Evolutionary conservation across 768 basidiomycete genomes (phyloP), one percentile per base, ranked within the genome.

Genomic region (Pleurotus ostreatus): DNA sequence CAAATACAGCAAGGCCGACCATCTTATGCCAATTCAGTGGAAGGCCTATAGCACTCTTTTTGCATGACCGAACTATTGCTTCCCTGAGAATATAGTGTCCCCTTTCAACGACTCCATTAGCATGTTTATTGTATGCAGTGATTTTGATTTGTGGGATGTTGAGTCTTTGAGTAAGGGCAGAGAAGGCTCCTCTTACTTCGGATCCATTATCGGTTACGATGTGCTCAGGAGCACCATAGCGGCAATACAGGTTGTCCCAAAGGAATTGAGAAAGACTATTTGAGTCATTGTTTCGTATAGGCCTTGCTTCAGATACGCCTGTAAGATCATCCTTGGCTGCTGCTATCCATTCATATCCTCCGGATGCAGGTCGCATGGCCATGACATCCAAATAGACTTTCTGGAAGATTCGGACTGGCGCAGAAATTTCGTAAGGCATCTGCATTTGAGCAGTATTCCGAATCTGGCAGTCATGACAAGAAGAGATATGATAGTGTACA

Each of bases 61-160:
- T 37, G 39, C 49, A 51, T 15, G 49, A 11, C 8, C 6, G 26
- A 5, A 51, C 26, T 12, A 51, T 23, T n/a, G 65, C 49, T 23
- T 64, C 57, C 0, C 65, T 20, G 1, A 67, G 40, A 39, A 40
- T 43, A 1, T 22, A 56, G 43, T 67, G 67, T 47, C 30, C 16
- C 2, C 55, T 34, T 53, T 74, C 66, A 5, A 71, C 59, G 1
- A 71, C 56, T 0, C 73, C 63, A 12, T 74, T 74, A 0, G 70
- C 69, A 3, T 59, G 59, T 0, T 67, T 70, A 46, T 74, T 74
- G 60, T 74, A 74, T 0, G 60, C 56, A 0, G 61, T 71, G 6
- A 70, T 74, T 2, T 37, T 23, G 18, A 51, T 37, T 3, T 51
- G 49, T 3, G 16, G 49, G 5, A 37, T 37, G 4, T 34, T 9